A percentile compares a stretch with the other conserved stretches of the same genome.
Conservation (phyloP, 257 asterid species). For the Solanum gandarillasii region DNA sequence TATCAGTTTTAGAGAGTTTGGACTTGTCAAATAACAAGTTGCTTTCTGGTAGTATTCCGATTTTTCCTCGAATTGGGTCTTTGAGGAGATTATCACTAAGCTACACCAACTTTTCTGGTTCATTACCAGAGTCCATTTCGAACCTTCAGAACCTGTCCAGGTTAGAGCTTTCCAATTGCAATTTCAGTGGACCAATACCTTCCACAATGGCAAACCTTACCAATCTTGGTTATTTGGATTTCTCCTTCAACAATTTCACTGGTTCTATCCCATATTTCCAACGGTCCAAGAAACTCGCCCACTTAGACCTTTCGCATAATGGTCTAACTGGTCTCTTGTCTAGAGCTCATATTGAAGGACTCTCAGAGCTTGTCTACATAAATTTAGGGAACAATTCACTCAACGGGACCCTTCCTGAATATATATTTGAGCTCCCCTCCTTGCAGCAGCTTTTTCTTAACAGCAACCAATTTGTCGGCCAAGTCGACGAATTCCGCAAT, state of each 20-base stretch:
- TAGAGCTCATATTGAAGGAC: constrained; percentile 11
- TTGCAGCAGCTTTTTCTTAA: constrained; percentile 17
- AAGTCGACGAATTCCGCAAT: background rate
- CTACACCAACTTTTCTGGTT: no score
- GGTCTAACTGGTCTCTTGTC: constrained; percentile 18
- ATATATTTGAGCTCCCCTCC: constrained; percentile 23
- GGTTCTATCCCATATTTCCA: constrained; percentile 23
- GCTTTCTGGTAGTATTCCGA: no score
- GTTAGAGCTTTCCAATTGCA: background rate
- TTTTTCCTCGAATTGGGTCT: no score
- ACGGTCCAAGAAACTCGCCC: constrained; percentile 7
- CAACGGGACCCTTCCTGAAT: constrained; percentile 9
- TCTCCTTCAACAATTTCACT: constrained; percentile 17
- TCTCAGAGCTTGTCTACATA: constrained; percentile 4
- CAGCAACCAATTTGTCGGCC: constrained; percentile 17
- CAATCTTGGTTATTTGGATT: constrained; percentile 14
- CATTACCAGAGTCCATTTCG: no score
- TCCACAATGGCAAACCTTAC: constrained; percentile 11
- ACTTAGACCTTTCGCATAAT: constrained; percentile 10
- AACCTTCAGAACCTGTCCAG: no score
- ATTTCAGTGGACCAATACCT: constrained; percentile 24
- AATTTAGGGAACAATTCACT: constrained; percentile 14
- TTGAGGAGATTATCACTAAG: background rate
- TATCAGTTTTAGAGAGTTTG: no score
- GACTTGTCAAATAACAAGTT: no score